A percentile compares a stretch with the other conserved stretches of the same genome.
These are phyloP conservation scores for Cyclotella distinguenda DNA, from an alignment of 108 stramenopile species.

Conservation along the genomic window DNA sequence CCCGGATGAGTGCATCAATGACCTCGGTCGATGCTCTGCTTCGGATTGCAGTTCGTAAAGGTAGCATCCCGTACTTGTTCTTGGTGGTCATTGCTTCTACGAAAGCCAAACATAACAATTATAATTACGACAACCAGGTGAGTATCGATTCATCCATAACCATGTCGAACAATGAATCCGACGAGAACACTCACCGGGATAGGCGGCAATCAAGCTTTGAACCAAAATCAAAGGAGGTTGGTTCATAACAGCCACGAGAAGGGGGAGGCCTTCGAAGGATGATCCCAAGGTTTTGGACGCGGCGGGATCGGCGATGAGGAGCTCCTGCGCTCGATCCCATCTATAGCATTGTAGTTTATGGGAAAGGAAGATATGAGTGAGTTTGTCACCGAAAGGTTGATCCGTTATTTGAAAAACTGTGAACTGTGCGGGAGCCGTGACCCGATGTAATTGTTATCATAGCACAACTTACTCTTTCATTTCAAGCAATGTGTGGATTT, in stretches of 20 bases:
- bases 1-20: constrained; percentile 49
- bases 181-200: constrained; percentile 27
- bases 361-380: not conserved
- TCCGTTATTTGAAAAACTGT: not conserved
- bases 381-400: not conserved
- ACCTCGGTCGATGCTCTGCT: constrained; percentile 44
- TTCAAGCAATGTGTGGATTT: constrained; percentile 38
- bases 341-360: constrained; percentile 9
- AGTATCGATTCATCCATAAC: no score
- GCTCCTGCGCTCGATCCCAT: constrained; percentile 42
- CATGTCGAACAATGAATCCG: not conserved
- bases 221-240: constrained; percentile 44
- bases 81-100: constrained; percentile 30
- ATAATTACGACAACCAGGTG: not conserved
- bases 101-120: not conserved
- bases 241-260: constrained; percentile 48
- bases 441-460: no score
- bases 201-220: constrained; percentile 45
- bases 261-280: constrained; percentile 35
- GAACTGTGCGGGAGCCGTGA: not conserved
- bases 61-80: constrained; percentile 53
- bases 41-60: constrained; percentile 51
- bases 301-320: constrained; percentile 38
- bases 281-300: constrained; percentile 30
- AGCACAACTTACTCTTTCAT: constrained; percentile 34